Base-by-base conservation (phyloP, 768 basidiomycete genomes). In the Mycena alexandri region DNA sequence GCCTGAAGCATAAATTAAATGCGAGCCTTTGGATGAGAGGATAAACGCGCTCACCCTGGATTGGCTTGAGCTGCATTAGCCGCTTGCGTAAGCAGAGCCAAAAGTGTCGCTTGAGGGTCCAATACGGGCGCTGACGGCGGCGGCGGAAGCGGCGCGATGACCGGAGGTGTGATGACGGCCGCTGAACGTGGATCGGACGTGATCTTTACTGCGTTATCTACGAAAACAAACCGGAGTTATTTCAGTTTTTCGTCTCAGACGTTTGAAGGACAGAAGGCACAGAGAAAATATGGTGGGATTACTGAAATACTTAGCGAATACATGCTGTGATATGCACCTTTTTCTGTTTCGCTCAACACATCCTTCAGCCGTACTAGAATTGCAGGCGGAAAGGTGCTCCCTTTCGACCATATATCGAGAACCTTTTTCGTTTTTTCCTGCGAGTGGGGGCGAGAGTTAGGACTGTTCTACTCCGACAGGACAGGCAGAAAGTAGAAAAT, bases 351-450 rank as follows among this genome's bases (percentile, higher is more conserved):
- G 80, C 87, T 87, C 79, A 93, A 78, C 78, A 91, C 81, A 78
- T 89, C 87, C 79, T 85, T 82, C 78, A 98, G 84, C 72, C 89
- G 90, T 68, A 89, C 82, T 75, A 96, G 82, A 76, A 93, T 88
- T 73, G 85, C 77, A 74, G 89, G 77, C 64, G 95, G 91, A 82
- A 99, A 99, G 54, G 97, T 97, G 79, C 85, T 88, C 65, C 90
- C 88, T 79, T 96, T 97, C 74, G 86, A 87, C 97, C 97, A 99
- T 75, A 99, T 98, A 82, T 98, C 98, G 80, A 97, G 89, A 75
- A 99, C 90, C 81, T 99, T 99, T 85, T 92, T 92, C 51, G 93
- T 87, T 83, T 99, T 99, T 84, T 98, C 97, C 96, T 98, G 75
- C 71, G 75, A 77, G 71, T 46, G 62, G 71, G 67, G 65, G 70